phyloP scores from a whole-genome alignment of 441 rosid species.

The Erodium trifolium region DNA sequence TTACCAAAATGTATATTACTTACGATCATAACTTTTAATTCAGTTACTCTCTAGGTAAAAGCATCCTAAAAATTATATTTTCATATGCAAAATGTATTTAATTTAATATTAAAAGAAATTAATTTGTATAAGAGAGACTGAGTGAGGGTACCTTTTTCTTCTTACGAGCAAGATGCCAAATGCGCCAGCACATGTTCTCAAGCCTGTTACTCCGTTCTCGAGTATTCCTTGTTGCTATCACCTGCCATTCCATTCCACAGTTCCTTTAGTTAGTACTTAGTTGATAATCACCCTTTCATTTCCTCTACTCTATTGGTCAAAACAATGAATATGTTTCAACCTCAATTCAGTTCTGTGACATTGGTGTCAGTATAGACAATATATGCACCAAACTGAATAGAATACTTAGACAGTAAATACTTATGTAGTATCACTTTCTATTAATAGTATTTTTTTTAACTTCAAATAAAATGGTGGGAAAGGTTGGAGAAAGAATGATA shows the following conservation, averaged over 20 bases:
- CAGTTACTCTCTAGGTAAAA: background rate
- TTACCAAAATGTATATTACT: no score
- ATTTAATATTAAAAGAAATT: background rate
- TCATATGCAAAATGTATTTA: background rate
- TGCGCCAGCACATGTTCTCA: slow-evolving; percentile 77
- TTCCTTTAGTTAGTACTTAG: slow-evolving; percentile 4
- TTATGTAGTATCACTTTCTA: background rate
- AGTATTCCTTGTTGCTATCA: slow-evolving; percentile 63
- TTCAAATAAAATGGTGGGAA: background rate
- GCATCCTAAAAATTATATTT: background rate
- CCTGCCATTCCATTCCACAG: slow-evolving; percentile 31
- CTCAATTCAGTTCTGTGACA: background rate
- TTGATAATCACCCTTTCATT: slow-evolving; percentile 12
- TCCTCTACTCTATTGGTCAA: background rate
- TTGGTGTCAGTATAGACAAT: background rate
- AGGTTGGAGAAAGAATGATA: background rate
- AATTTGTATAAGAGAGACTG: background rate
- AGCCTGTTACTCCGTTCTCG: slow-evolving; percentile 64
- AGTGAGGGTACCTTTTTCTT: slow-evolving; percentile 42
- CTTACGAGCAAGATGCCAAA: slow-evolving; percentile 70
- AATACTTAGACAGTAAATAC: background rate
- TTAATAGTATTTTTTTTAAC: no score
- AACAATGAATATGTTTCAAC: background rate
- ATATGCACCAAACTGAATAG: background rate
- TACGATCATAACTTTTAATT: no score